A percentile compares a stretch with the other conserved stretches of the same genome.
Evolutionary conservation across 2,329 filamentous ascomycete genomes (phyloP).

Genomic region (Fusarium subglutinans): DNA sequence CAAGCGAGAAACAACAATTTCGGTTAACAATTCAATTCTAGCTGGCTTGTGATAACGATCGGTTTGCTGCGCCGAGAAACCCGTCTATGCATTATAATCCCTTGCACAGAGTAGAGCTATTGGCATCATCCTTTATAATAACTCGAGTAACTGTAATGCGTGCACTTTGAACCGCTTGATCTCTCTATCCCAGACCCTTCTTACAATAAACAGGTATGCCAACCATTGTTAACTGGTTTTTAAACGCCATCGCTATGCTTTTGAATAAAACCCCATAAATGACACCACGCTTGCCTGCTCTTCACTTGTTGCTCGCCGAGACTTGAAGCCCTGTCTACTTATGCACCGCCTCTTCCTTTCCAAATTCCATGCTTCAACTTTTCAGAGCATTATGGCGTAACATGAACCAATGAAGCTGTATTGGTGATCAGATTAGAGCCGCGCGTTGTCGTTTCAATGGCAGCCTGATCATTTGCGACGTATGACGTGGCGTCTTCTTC

Average conservation of each 20-base stretch:
- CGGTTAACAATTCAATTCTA: neutral
- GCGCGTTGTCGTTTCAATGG: constrained; percentile 17
- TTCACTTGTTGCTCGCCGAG: neutral
- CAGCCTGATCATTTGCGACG: neutral
- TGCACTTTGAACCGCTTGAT: neutral
- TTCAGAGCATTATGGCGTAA: neutral
- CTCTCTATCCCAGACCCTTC: neutral
- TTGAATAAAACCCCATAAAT: constrained; percentile 11
- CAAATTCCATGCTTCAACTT: neutral
- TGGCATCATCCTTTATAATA: constrained; percentile 6
- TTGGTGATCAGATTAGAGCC: constrained; percentile 2
- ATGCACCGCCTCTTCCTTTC: neutral
- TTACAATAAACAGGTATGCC: constrained; percentile 2
- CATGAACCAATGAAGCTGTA: neutral
- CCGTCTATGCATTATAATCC: neutral
- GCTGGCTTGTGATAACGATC: neutral
- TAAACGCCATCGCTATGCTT: constrained; percentile 40
- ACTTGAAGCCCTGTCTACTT: neutral
- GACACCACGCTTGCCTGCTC: neutral
- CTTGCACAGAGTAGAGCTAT: neutral
- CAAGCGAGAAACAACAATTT: constrained; percentile 19
- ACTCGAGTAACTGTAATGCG: neutral
- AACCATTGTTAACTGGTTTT: constrained; percentile 2
- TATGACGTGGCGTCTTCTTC: constrained; percentile 16
- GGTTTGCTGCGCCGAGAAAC: neutral